Conservation (phyloP, 2,329 filamentous ascomycete genomes). For the Metarhizium album region DNA sequence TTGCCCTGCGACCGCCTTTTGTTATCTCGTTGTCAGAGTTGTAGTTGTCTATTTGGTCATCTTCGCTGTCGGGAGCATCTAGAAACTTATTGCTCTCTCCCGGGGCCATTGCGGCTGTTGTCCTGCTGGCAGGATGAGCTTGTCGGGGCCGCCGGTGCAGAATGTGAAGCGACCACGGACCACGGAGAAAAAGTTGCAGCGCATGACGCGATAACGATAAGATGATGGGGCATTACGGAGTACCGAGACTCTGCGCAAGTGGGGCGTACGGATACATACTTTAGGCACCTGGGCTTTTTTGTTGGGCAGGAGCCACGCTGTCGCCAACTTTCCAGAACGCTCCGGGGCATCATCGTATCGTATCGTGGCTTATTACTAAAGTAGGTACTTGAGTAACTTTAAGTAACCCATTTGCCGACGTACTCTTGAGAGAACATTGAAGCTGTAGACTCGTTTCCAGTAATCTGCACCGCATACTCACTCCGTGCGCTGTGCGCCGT, state of each 20-base stretch:
- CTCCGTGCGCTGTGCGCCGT: too few species aligned
- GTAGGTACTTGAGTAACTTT: too few species aligned
- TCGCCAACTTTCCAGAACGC: too few species aligned
- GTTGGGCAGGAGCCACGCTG: too few species aligned
- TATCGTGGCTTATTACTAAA: too few species aligned
- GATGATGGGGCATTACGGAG: background rate
- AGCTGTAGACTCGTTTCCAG: too few species aligned
- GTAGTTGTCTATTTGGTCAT: constrained; percentile 48
- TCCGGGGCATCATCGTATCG: too few species aligned
- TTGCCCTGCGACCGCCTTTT: constrained; percentile 51
- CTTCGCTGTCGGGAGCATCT: constrained; percentile 46
- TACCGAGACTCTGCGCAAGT: background rate
- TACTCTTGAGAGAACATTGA: too few species aligned
- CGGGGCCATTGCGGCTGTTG: constrained; percentile 41
- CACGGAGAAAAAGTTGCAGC: constrained; percentile 5
- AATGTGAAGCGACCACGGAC: background rate
- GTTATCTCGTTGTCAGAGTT: constrained; percentile 59
- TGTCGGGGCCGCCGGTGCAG: background rate
- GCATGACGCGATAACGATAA: background rate
- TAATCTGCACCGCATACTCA: too few species aligned
- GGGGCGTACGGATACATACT: too few species aligned
- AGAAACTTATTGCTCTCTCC: constrained; percentile 66
- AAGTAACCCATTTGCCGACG: too few species aligned
- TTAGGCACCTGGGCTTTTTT: too few species aligned
- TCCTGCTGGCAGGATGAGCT: background rate